Conservation (phyloP, 1,284 basidiomycete genomes). For the Ceratobasidium sp. region DNA sequence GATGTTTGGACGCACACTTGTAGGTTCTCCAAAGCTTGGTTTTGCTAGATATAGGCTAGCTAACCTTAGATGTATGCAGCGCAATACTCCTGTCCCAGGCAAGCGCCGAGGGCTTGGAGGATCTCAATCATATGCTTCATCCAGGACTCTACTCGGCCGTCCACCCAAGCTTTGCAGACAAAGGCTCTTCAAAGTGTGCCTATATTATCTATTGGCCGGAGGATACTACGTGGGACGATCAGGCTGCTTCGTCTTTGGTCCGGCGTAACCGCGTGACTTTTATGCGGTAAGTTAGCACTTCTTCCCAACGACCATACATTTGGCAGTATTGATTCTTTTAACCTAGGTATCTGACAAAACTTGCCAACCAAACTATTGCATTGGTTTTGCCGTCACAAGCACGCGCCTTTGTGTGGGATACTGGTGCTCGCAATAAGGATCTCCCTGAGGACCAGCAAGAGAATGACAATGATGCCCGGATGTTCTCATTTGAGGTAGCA, state of each 20-base stretch:
- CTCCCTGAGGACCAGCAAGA: slow-evolving; percentile 16
- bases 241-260: slow-evolving; percentile 35
- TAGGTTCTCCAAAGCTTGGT: slow-evolving; percentile 41
- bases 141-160: slow-evolving; percentile 59
- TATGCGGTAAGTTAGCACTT: slow-evolving; percentile 34
- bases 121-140: slow-evolving; percentile 50
- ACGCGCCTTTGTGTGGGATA: slow-evolving; percentile 35
- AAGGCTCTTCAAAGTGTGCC: not conserved
- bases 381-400: slow-evolving; percentile 40
- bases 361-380: slow-evolving; percentile 40
- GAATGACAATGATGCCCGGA: slow-evolving; percentile 25
- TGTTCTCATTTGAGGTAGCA: slow-evolving; percentile 39
- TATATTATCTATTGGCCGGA: slow-evolving; percentile 43
- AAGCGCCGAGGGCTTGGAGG: slow-evolving; percentile 42
- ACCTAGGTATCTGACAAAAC: slow-evolving; percentile 39
- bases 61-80: not conserved
- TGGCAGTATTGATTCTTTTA: too few species aligned
- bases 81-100: slow-evolving; percentile 43
- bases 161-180: not conserved
- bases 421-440: slow-evolving; percentile 31
- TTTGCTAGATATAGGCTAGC: not conserved
- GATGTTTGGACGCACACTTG: slow-evolving; percentile 51
- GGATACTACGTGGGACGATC: slow-evolving; percentile 41
- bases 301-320: too few species aligned
- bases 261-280: slow-evolving; percentile 41